phyloP scores from a whole-genome alignment of 441 rosid genomes.

The Gossypium schwendimanii region DNA sequence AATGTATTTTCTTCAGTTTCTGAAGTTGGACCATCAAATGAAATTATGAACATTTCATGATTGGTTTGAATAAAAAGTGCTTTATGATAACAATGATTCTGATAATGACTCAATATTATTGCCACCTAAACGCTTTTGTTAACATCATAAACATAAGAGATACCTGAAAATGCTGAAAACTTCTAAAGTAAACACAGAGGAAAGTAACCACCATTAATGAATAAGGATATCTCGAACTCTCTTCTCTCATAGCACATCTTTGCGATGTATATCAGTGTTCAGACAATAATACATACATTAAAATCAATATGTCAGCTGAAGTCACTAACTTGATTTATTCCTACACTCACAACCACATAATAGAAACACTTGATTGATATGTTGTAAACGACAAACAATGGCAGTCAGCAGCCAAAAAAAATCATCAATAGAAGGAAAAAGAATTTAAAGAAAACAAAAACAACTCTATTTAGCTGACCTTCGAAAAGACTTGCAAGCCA shows the following conservation, averaged over 20 bases:
- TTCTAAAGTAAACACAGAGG: not conserved
- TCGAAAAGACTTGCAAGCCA: not conserved
- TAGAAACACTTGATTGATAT: not conserved
- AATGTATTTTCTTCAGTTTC: not conserved
- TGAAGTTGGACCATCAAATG: not conserved
- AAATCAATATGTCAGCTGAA: not conserved
- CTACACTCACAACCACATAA: not conserved
- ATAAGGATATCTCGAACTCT: not conserved
- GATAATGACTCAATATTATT: not conserved
- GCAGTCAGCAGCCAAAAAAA: not conserved
- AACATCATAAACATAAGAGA: not conserved
- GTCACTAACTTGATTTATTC: not conserved
- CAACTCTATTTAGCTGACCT: slow-evolving; percentile 21
- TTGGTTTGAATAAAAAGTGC: not conserved
- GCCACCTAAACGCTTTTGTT: not conserved
- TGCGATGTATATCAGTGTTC: not conserved
- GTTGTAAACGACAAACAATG: not conserved
- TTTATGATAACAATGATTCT: not conserved
- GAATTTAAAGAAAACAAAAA: not conserved
- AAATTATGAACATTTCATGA: not conserved
- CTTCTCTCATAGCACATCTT: not conserved
- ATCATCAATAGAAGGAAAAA: not conserved
- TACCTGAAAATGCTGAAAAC: not conserved
- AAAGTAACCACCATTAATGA: not conserved
- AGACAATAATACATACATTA: not conserved